Conservation (phyloP, 495 filamentous ascomycete genomes). For the Penicillium longicatenatum region DNA sequence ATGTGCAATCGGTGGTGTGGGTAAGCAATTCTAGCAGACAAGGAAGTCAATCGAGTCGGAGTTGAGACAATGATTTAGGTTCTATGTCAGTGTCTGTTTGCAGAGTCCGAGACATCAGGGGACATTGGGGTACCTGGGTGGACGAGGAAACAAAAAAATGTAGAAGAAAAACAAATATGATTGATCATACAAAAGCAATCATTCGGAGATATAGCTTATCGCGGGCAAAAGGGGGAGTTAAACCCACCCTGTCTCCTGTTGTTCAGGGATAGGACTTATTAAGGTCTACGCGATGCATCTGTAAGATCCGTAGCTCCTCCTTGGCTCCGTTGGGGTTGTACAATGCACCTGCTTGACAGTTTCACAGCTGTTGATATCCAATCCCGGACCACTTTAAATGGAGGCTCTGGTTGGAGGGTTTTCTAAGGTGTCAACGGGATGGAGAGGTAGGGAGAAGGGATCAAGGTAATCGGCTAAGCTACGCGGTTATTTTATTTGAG, state of each 20-base stretch:
- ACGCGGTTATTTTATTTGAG: neutral
- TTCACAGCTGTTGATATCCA: constrained; percentile 21
- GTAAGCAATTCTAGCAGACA: constrained; percentile 5
- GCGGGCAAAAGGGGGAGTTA: neutral
- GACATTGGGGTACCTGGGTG: constrained; percentile 8
- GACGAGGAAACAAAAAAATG: neutral
- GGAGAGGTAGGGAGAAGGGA: neutral
- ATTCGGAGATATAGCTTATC: neutral
- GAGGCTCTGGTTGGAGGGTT: neutral
- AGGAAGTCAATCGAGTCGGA: neutral
- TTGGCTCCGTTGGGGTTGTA: constrained; percentile 16
- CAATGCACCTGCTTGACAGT: constrained; percentile 21
- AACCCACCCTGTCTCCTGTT: neutral
- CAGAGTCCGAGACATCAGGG: constrained; percentile 7
- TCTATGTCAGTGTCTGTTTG: constrained; percentile 11
- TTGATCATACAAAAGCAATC: neutral
- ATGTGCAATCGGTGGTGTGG: constrained; percentile 17
- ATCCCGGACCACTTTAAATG: constrained; percentile 24
- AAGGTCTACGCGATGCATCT: constrained; percentile 10
- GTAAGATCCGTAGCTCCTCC: constrained; percentile 7
- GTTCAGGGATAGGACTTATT: constrained; percentile 4
- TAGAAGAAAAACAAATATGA: neutral
- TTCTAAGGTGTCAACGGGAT: neutral
- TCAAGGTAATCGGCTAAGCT: neutral
- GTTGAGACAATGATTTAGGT: constrained; percentile 1